These are phyloP conservation scores for Lachnellula occidentalis DNA, from an alignment of 2,329 filamentous ascomycete genomes.

Conservation along the genomic window DNA sequence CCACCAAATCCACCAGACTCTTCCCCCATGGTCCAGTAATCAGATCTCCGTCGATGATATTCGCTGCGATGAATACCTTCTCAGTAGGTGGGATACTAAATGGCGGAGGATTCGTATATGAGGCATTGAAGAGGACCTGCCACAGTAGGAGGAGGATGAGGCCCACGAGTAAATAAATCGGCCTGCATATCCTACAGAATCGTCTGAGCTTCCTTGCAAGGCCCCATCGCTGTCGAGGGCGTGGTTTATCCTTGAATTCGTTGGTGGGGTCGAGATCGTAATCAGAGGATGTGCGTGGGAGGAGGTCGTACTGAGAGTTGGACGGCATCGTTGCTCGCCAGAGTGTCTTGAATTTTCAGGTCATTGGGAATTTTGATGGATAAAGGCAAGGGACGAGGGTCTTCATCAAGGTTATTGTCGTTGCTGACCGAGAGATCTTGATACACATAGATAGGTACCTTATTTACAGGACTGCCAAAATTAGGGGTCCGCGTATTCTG, in stretches of 20 bases:
- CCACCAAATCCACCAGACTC: conserved; percentile 54
- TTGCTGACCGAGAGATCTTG: too few relatives aligned
- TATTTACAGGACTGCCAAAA: not conserved
- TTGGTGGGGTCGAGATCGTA: conserved; percentile 12
- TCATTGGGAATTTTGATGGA: not conserved
- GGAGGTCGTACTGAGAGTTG: conserved; percentile 13
- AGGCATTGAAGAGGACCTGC: conserved; percentile 35
- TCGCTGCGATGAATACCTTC: conserved; percentile 69
- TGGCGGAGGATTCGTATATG: conserved; percentile 37
- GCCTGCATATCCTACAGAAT: conserved; percentile 16
- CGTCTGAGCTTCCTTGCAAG: not conserved
- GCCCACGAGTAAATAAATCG: conserved; percentile 21
- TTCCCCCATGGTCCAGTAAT: conserved; percentile 60
- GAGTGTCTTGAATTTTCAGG: not conserved
- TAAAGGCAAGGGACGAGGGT: too few relatives aligned
- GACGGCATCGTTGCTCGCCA: conserved; percentile 7
- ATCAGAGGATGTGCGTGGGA: conserved; percentile 17
- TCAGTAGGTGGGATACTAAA: conserved; percentile 46
- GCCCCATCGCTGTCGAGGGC: conserved; percentile 5
- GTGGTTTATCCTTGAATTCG: conserved; percentile 24
- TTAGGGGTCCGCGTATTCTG: not conserved
- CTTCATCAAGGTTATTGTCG: too few relatives aligned
- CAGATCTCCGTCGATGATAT: conserved; percentile 62
- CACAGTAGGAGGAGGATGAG: conserved; percentile 19
- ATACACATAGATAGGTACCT: too few relatives aligned